Percentiles rank a stretch among this genome's conserved stretches.
These are phyloP conservation scores for Fraxinus floribunda DNA, from an alignment of 305 asterid species.

Conservation along the genomic window DNA sequence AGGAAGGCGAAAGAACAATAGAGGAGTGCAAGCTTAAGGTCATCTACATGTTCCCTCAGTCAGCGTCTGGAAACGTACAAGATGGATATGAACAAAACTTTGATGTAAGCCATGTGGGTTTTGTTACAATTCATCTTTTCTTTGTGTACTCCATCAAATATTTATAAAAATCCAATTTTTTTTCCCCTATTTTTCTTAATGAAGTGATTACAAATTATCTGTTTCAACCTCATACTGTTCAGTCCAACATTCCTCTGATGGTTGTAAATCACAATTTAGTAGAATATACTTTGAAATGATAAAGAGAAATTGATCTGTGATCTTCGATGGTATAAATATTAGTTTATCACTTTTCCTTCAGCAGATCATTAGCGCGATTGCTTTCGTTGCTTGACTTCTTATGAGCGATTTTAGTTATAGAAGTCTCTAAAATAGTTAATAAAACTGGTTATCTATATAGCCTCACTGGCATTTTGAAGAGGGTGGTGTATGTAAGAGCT, in stretches of 20 bases:
- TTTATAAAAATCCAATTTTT: not conserved
- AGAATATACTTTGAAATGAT: not conserved
- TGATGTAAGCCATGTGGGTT: conserved; percentile 45
- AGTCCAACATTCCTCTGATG: not conserved
- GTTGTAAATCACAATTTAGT: not conserved
- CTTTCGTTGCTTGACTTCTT: not conserved
- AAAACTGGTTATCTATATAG: not conserved
- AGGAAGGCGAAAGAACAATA: conserved; percentile 50
- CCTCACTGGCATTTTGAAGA: not conserved
- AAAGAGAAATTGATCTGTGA: not conserved
- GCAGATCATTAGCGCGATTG: not conserved
- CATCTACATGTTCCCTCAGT: conserved; percentile 42
- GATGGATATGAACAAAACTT: conserved; percentile 30
- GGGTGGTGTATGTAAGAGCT: not conserved
- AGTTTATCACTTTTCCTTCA: not conserved
- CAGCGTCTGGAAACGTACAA: conserved; percentile 31
- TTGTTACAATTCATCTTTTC: conserved; percentile 1
- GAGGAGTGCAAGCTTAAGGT: conserved; percentile 80
- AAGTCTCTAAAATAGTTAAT: not conserved
- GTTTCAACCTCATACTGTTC: not conserved
- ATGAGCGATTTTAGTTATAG: not conserved
- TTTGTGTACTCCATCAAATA: not conserved
- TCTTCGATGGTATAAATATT: not conserved
- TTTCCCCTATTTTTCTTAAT: not conserved
- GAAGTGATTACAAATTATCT: not conserved